These are phyloP conservation scores for Emericellopsis cladophorae DNA, from an alignment of 2,329 filamentous ascomycete genomes.

Conservation along the genomic window DNA sequence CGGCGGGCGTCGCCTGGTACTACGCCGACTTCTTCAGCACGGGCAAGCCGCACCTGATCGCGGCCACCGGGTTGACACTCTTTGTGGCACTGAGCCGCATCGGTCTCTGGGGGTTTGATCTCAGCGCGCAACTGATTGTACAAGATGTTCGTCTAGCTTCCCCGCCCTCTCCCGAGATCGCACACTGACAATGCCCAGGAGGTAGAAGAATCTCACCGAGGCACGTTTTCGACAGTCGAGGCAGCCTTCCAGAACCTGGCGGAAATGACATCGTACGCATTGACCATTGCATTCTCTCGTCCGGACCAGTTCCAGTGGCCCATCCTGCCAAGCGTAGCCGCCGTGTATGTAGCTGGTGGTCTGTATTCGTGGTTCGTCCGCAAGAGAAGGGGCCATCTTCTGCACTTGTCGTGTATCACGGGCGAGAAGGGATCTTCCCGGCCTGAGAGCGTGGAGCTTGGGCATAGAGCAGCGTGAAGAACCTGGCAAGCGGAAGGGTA, in stretches of 20 bases:
- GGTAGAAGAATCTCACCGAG: slow-evolving; percentile 43
- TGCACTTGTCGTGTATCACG: slow-evolving; percentile 1
- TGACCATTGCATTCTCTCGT: slow-evolving; percentile 50
- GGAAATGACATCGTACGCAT: slow-evolving; percentile 53
- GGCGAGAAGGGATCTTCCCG: no score
- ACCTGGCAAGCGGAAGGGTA: no score
- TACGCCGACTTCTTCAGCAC: slow-evolving; percentile 22
- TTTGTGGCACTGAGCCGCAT: slow-evolving; percentile 43
- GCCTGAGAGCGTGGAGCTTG: no score
- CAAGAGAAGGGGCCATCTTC: slow-evolving; percentile 2
- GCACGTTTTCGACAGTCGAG: slow-evolving; percentile 56
- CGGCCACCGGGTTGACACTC: slow-evolving; percentile 33
- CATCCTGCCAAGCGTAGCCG: background rate
- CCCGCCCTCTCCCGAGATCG: background rate
- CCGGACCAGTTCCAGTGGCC: slow-evolving; percentile 44
- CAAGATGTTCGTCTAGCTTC: slow-evolving; percentile 35
- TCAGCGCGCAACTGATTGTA: slow-evolving; percentile 46
- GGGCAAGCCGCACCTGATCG: slow-evolving; percentile 14
- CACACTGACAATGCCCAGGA: slow-evolving; percentile 21
- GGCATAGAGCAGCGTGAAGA: no score
- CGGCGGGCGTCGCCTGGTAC: slow-evolving; percentile 20
- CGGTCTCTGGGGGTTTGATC: slow-evolving; percentile 49
- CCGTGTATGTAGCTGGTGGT: background rate
- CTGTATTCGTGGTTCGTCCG: slow-evolving; percentile 2
- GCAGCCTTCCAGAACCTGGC: slow-evolving; percentile 56